phyloP scores from a whole-genome alignment of 1,284 basidiomycete species.

The Schizopora paradoxa region DNA sequence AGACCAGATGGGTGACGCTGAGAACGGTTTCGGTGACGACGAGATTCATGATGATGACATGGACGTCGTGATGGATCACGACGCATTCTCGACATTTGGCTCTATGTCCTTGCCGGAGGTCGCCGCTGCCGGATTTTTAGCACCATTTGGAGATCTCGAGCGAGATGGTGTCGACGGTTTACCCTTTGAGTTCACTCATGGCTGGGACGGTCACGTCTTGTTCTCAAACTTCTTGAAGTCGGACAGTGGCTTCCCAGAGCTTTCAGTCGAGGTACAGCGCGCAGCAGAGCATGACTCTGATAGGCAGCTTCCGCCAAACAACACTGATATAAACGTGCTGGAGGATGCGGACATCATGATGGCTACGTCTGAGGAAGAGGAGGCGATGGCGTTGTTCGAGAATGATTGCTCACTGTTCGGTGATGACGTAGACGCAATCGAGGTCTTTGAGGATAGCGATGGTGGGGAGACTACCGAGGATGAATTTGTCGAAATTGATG shows the following conservation, averaged over 20 bases:
- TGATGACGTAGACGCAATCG: constrained; percentile 40
- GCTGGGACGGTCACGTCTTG: constrained; percentile 66
- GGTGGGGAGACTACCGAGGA: constrained; percentile 69
- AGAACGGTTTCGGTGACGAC: constrained; percentile 34
- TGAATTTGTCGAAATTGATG: constrained; percentile 66
- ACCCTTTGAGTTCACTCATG: constrained; percentile 58
- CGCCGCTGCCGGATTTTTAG: constrained; percentile 28
- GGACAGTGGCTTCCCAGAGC: constrained; percentile 47
- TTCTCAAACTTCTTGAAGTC: constrained; percentile 59
- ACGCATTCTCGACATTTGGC: constrained; percentile 24
- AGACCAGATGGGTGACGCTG: constrained; percentile 23
- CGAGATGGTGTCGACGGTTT: constrained; percentile 33
- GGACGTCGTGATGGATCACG: constrained; percentile 20
- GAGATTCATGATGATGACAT: constrained; percentile 34
- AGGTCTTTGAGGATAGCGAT: constrained; percentile 34
- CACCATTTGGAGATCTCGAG: constrained; percentile 24
- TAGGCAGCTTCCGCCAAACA: too few relatives aligned
- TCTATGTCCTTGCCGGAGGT: constrained; percentile 29
- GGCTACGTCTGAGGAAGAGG: constrained; percentile 34
- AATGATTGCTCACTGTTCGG: constrained; percentile 5
- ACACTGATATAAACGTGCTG: constrained; percentile 11
- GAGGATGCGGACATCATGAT: constrained; percentile 40
- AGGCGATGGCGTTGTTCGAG: constrained; percentile 29
- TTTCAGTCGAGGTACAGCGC: constrained; percentile 51
- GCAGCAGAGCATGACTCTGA: constrained; percentile 32